Conservation (phyloP, 148 eudicot genomes). For the Rhododendron ferrugineum region DNA sequence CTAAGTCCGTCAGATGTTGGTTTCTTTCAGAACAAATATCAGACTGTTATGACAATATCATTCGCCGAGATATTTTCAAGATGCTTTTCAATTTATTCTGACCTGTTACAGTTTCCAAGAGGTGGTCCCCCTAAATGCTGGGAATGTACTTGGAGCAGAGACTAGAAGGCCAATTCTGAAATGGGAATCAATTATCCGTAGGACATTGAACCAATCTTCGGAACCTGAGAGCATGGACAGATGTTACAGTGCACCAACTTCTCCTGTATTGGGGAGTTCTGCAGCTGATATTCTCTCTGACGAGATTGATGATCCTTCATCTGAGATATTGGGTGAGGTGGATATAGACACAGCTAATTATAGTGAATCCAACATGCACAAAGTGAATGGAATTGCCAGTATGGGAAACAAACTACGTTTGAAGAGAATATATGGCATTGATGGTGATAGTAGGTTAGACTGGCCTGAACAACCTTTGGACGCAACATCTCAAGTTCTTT, state of each 20-base stretch:
- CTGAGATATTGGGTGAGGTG: conserved; percentile 19
- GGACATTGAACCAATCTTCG: conserved; percentile 50
- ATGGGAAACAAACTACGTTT: conserved; percentile 33
- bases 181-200: conserved; percentile 75
- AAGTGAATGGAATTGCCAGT: conserved; percentile 12
- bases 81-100: neutral
- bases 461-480: conserved; percentile 56
- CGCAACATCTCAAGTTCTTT: conserved; percentile 31
- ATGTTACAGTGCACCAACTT: conserved; percentile 71
- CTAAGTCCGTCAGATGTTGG: neutral
- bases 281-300: conserved; percentile 45
- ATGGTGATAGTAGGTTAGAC: conserved; percentile 49
- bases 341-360: conserved; percentile 14
- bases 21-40: neutral
- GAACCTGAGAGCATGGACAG: conserved; percentile 44
- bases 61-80: neutral
- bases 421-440: conserved; percentile 47
- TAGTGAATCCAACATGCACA: conserved; percentile 16
- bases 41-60: neutral
- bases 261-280: conserved; percentile 53
- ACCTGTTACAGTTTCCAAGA: conserved; percentile 69
- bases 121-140: conserved; percentile 85
- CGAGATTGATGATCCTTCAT: conserved; percentile 27
- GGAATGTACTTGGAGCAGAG: conserved; percentile 84
- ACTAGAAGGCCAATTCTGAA: conserved; percentile 62